Conservation (phyloP, 2,329 filamentous ascomycete genomes). For the Penicillium sp. region DNA sequence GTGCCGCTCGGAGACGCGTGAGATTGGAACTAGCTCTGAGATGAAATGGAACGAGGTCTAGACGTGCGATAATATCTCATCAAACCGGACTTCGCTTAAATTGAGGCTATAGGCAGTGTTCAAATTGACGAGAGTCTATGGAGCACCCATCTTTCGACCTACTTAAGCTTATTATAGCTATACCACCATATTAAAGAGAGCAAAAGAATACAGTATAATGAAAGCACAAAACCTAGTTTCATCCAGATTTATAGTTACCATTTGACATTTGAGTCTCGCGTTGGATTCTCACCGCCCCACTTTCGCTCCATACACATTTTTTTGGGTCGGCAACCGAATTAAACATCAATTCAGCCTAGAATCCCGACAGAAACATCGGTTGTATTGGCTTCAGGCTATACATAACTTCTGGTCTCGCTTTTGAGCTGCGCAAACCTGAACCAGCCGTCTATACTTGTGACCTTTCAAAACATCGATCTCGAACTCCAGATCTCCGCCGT, state of each 20-base stretch:
- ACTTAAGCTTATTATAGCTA: not conserved
- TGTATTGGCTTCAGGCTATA: not conserved
- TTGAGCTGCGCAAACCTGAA: not conserved
- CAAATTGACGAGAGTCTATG: not conserved
- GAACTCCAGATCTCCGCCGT: not conserved
- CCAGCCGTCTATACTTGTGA: not conserved
- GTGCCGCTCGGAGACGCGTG: not conserved
- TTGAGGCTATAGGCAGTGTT: not conserved
- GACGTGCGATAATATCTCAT: not conserved
- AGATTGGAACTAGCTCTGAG: not conserved
- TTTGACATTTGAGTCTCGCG: not conserved
- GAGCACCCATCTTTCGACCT: not conserved
- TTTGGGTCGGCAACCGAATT: not conserved
- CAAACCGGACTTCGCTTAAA: not conserved
- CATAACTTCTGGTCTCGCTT: not conserved
- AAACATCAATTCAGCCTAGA: not conserved
- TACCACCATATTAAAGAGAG: too few species aligned
- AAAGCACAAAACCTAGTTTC: not conserved
- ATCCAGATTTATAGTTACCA: not conserved
- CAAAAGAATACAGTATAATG: too few species aligned
- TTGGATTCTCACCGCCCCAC: conserved; percentile 12
- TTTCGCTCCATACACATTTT: not conserved
- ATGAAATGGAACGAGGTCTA: not conserved
- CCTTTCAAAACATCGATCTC: not conserved
- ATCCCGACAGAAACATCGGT: not conserved